These are phyloP conservation scores for Simmondsia chinensis DNA, from an alignment of 148 eudicot genomes.

Conservation along the genomic window DNA sequence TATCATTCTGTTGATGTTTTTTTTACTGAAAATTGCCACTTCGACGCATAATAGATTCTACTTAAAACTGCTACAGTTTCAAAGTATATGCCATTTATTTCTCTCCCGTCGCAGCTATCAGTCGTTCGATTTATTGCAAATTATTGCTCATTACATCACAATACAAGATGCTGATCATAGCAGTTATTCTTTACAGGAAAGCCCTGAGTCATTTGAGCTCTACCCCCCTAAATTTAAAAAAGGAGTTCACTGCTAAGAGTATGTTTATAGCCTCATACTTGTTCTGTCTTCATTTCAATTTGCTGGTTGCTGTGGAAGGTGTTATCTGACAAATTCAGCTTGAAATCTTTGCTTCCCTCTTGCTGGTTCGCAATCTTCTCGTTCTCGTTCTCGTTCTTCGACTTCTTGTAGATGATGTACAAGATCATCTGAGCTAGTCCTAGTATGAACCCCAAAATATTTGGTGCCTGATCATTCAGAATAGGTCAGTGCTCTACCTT, in stretches of 20 bases:
- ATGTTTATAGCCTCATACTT: not conserved
- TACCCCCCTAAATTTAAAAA: too few species aligned
- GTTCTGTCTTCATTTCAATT: constrained; percentile 16
- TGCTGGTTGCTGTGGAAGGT: constrained; percentile 7
- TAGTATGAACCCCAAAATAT: constrained; percentile 50
- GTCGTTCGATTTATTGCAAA: too few species aligned
- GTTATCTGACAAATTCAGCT: constrained; percentile 5
- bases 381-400: constrained; percentile 9
- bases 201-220: not conserved
- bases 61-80: too few species aligned
- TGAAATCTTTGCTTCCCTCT: constrained; percentile 11
- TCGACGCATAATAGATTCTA: too few species aligned
- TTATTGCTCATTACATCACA: too few species aligned
- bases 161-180: not conserved
- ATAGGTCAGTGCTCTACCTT: constrained; percentile 4
- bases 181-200: not conserved
- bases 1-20: too few species aligned
- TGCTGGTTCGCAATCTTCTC: constrained; percentile 8
- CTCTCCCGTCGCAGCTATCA: too few species aligned
- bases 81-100: too few species aligned
- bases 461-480: constrained; percentile 39
- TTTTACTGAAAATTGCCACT: too few species aligned
- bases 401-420: constrained; percentile 35
- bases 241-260: not conserved
- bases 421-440: constrained; percentile 41